Conservation (phyloP, 139 green algal genomes). For the Micractinium conductrix region DNA sequence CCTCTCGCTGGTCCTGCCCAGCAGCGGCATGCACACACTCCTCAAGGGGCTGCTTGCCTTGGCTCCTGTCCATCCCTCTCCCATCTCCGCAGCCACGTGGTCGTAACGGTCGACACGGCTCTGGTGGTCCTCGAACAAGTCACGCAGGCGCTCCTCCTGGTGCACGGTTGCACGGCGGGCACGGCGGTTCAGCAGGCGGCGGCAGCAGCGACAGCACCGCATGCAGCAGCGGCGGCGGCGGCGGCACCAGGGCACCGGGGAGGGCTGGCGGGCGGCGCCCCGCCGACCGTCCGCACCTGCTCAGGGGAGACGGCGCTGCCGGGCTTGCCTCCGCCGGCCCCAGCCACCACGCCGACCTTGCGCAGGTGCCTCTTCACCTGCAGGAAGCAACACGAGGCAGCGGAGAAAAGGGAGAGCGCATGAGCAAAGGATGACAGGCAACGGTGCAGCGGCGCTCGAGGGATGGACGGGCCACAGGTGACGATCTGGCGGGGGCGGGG, state of each 20-base stretch:
- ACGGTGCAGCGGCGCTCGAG: no score
- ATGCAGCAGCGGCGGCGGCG: background rate
- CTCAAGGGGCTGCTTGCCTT: no score
- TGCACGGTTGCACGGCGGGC: no score
- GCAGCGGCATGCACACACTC: background rate
- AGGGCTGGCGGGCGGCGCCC: background rate
- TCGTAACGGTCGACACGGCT: slow-evolving; percentile 1
- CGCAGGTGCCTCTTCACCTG: slow-evolving; percentile 29
- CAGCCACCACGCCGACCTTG: background rate
- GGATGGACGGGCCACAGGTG: no score
- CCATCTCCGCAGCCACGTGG: background rate
- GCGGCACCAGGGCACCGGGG: background rate
- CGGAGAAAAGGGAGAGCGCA: no score
- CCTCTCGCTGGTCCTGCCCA: no score
- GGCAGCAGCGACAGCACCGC: background rate
- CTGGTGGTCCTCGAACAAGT: slow-evolving; percentile 1
- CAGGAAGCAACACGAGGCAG: no score
- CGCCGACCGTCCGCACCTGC: background rate
- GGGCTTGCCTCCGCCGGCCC: background rate
- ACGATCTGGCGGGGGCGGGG: no score
- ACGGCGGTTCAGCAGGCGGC: no score
- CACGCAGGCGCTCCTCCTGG: background rate
- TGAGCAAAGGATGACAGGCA: no score
- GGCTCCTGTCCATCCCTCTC: no score
- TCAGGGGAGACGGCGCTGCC: background rate